Percentiles rank a stretch among this genome's conserved stretches.
Evolutionary conservation across 2,329 filamentous ascomycete genomes (phyloP).

Genomic region (Pyrenochaeta sp.): DNA sequence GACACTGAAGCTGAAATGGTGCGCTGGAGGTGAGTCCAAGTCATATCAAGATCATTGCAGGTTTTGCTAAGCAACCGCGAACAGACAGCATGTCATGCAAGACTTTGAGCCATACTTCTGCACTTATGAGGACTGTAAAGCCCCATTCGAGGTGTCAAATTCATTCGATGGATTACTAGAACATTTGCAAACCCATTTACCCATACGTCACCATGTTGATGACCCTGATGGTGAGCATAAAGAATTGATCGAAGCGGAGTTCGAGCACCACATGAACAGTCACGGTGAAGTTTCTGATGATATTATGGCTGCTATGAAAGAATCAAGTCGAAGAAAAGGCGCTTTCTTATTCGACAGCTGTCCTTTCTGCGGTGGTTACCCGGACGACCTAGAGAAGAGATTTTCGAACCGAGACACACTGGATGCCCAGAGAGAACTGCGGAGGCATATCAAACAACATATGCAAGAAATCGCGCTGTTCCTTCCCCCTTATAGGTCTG

Average conservation of each 20-base stretch:
- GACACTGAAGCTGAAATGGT: neutral
- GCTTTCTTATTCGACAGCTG: constrained; percentile 2
- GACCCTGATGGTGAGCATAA: neutral
- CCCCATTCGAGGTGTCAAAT: neutral
- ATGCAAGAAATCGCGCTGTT: constrained; percentile 8
- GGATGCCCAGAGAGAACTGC: constrained; percentile 1
- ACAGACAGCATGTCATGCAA: constrained; percentile 4
- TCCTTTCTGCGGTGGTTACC: constrained; percentile 6
- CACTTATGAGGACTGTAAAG: neutral
- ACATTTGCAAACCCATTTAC: constrained; percentile 1
- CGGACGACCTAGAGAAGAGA: constrained; percentile 1
- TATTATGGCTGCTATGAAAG: neutral
- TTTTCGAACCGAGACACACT: neutral
- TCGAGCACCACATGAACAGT: neutral
- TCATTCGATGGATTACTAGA: constrained; percentile 1
- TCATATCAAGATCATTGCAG: neutral
- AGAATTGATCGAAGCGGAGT: neutral
- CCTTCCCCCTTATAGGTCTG: constrained; percentile 1
- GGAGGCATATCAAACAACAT: constrained; percentile 5
- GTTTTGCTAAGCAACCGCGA: neutral
- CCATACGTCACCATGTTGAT: neutral
- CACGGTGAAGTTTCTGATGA: neutral
- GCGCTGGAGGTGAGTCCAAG: neutral
- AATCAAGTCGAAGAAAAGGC: neutral
- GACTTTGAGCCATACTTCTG: constrained; percentile 8